A percentile compares a stretch with the other conserved stretches of the same genome.
These are phyloP conservation scores for Xylona heveae DNA, from an alignment of 495 filamentous ascomycete genomes.

Conservation along the genomic window DNA sequence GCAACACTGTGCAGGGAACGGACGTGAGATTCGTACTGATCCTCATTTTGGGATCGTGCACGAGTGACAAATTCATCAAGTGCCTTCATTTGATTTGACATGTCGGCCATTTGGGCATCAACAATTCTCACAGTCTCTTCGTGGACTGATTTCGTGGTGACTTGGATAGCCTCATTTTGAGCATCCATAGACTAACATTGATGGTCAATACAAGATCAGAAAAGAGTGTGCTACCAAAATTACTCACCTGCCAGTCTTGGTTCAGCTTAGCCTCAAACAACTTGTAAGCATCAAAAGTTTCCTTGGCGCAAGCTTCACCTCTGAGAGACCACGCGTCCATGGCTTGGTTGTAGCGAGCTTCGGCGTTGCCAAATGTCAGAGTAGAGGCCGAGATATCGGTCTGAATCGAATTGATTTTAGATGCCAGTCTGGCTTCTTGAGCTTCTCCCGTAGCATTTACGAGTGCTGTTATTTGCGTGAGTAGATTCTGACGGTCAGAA, in stretches of 20 bases:
- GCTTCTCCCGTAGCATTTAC: conserved; percentile 50
- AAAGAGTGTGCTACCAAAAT: conserved; percentile 1
- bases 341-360: conserved; percentile 39
- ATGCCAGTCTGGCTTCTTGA: conserved; percentile 49
- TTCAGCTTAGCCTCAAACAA: conserved; percentile 60
- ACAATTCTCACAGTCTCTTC: conserved; percentile 83
- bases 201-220: conserved; percentile 11
- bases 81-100: conserved; percentile 68
- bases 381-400: conserved; percentile 39
- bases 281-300: conserved; percentile 49
- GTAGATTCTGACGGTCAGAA: conserved; percentile 48
- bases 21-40: conserved; percentile 45
- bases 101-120: conserved; percentile 66
- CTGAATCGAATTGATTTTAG: conserved; percentile 35
- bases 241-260: conserved; percentile 66
- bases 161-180: conserved; percentile 58
- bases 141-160: conserved; percentile 68
- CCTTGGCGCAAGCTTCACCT: conserved; percentile 43
- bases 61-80: conserved; percentile 79
- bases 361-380: conserved; percentile 37
- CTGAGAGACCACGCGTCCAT: conserved; percentile 58
- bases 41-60: conserved; percentile 60
- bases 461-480: conserved; percentile 53
- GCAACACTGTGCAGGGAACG: conserved; percentile 38
- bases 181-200: conserved; percentile 42